Evolutionary conservation across 345 rosid species (phyloP), one percentile per base, ranked within the genome.

Genomic region (Garcia nutans): DNA sequence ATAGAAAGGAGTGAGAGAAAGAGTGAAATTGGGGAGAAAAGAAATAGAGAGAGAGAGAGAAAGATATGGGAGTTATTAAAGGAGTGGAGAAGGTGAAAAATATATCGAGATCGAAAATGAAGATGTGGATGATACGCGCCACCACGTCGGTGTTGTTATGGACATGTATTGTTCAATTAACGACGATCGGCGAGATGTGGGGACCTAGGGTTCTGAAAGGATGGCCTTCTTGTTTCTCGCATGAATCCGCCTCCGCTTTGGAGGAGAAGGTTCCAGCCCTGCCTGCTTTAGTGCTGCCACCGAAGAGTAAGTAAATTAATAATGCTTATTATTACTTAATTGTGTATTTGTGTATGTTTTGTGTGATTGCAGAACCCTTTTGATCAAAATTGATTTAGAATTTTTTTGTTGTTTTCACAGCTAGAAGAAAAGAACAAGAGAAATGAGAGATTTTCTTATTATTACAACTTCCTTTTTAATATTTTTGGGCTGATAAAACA

Each of bases 101-200:
- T 24, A 71, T 63, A 50, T 71, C 82, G 11, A 68, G 88, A 78
- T 86, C 97, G 64, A 86, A 85, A 74, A 88, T 85, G 90, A 91
- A 93, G 83, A 77, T 92, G 76, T 93, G 99, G 99, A 82, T 92
- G 87, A 86, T 93, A 72, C 87, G 99, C 3, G 99, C 98, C 69
- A 84, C 97, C 71, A 89, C 97, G 0, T 85, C 97, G 65, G 86
- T 96, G 79, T 82, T 96, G 85, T 84, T 96, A 3, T 96, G 99
- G 99, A 96, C 98, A 33, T 96, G 99, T 75, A 73, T 91, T 60
- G 97, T 96, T 65, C 99, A 96, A 75, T 80, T 93, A 83, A 91
- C 95, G 74, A 88, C 99, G 47, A 50, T 96, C 79, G 97, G 98
- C 10, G 97, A 92, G 80, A 86, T 86, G 65, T 91, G 98, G 99